phyloP scores from a whole-genome alignment of 208 protist genomes.

The Porcisia hertigi region DNA sequence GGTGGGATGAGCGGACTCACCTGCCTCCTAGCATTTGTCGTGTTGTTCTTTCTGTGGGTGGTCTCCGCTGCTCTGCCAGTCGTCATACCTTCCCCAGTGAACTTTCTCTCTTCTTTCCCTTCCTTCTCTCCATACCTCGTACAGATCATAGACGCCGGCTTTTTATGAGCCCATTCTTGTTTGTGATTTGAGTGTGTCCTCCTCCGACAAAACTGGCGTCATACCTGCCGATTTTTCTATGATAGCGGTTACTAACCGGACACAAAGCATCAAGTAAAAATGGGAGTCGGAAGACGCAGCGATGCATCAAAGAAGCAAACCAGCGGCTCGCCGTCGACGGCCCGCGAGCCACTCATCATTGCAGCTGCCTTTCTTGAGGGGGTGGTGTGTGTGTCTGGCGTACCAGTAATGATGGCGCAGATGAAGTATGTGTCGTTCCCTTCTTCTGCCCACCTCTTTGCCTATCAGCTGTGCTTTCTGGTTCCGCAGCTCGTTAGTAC shows the following conservation, averaged over 20 bases:
- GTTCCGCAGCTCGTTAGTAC: conserved; percentile 61
- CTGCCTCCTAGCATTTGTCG: neutral
- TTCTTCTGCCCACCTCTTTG: conserved; percentile 22
- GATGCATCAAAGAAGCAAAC: neutral
- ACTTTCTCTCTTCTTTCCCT: neutral
- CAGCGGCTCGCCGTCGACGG: neutral
- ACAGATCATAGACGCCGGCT: neutral
- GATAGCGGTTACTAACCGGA: neutral
- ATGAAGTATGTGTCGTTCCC: conserved; percentile 36
- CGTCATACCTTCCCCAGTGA: neutral
- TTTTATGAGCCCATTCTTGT: neutral
- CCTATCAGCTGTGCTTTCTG: conserved; percentile 60
- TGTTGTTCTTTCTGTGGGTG: neutral
- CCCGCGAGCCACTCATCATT: conserved; percentile 13
- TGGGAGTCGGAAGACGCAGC: neutral
- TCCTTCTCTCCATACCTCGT: neutral
- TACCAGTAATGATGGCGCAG: conserved; percentile 41
- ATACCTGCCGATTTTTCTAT: neutral
- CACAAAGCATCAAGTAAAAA: neutral
- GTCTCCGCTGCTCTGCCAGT: neutral
- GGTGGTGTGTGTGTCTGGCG: conserved; percentile 30
- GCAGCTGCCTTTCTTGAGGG: conserved; percentile 35
- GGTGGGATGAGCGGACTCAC: neutral
- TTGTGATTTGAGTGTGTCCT: neutral
- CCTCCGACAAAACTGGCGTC: neutral